Conservation (phyloP, 75 land plant species). For the Cryptomeria japonica region DNA sequence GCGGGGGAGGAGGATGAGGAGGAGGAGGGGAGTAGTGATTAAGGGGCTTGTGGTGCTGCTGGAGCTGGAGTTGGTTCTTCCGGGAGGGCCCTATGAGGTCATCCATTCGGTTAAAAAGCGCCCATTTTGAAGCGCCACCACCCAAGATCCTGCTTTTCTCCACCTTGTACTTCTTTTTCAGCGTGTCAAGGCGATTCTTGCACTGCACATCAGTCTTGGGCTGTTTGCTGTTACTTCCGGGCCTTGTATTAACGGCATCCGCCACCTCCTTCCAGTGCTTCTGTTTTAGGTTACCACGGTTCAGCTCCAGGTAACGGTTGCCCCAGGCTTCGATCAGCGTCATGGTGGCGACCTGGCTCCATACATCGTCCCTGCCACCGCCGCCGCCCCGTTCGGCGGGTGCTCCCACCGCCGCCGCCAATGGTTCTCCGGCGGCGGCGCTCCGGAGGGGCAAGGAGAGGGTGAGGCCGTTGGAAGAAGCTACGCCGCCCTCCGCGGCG, state of each 20-base stretch:
- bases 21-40: not conserved
- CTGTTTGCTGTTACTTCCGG: conserved; percentile 26
- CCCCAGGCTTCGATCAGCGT: conserved; percentile 85
- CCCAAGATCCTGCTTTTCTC: conserved; percentile 36
- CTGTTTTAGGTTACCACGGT: conserved; percentile 69
- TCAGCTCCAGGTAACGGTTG: conserved; percentile 58
- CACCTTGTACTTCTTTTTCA: conserved; percentile 71
- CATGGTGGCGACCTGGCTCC: conserved; percentile 72
- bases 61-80: conserved; percentile 7
- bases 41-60: not conserved
- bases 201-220: conserved; percentile 59
- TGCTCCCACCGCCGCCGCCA: conserved; percentile 1
- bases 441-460: conserved; percentile 23
- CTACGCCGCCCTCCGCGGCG: not conserved
- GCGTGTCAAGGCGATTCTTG: conserved; percentile 68
- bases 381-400: not conserved
- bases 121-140: conserved; percentile 31
- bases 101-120: conserved; percentile 45
- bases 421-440: conserved; percentile 1
- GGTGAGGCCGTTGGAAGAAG: conserved; percentile 9
- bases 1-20: conserved; percentile 23
- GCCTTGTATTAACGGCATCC: conserved; percentile 51
- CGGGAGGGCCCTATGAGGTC: conserved; percentile 35
- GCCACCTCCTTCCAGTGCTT: conserved; percentile 77
- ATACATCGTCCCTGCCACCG: conserved; percentile 56